Evolutionary conservation across 2,329 filamentous ascomycete genomes (phyloP).

Genomic region (Colletotrichum falcatum): DNA sequence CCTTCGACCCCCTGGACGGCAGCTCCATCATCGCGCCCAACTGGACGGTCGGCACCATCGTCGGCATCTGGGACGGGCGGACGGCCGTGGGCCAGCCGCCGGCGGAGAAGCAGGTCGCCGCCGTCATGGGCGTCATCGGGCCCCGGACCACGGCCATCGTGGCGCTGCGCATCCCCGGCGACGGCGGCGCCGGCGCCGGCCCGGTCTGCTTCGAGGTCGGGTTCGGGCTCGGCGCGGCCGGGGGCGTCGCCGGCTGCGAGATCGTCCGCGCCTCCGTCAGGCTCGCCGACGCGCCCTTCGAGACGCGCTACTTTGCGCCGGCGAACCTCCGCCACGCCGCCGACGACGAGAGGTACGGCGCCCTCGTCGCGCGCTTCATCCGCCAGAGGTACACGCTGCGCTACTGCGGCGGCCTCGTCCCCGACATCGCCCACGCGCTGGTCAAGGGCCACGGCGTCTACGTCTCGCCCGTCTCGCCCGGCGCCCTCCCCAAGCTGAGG

Average conservation of each 20-base stretch:
- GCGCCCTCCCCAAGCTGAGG: conserved; percentile 67
- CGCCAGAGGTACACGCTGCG: conserved; percentile 67
- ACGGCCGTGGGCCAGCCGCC: conserved; percentile 58
- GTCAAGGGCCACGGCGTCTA: conserved; percentile 73
- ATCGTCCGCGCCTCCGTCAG: conserved; percentile 57
- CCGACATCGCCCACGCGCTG: conserved; percentile 69
- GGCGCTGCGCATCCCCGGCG: conserved; percentile 61
- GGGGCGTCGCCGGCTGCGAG: conserved; percentile 52
- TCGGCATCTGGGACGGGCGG: conserved; percentile 68
- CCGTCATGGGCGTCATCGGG: conserved; percentile 66
- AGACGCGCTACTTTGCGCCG: conserved; percentile 70
- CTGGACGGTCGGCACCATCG: conserved; percentile 70
- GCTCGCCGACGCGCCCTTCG: conserved; percentile 54
- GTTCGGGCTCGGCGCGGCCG: conserved; percentile 42
- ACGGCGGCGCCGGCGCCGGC: conserved; percentile 29
- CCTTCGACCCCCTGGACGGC: conserved; percentile 74
- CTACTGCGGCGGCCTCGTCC: conserved; percentile 71
- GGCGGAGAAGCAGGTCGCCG: conserved; percentile 56
- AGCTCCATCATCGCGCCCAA: conserved; percentile 70
- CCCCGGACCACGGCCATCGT: conserved; percentile 68
- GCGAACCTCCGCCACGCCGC: conserved; percentile 70
- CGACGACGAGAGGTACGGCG: conserved; percentile 61
- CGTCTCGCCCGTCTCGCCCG: conserved; percentile 65
- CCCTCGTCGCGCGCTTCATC: conserved; percentile 63
- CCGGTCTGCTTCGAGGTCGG: conserved; percentile 63